Base-by-base conservation (phyloP, 768 basidiomycete species). In the Dioszegia hungarica region DNA sequence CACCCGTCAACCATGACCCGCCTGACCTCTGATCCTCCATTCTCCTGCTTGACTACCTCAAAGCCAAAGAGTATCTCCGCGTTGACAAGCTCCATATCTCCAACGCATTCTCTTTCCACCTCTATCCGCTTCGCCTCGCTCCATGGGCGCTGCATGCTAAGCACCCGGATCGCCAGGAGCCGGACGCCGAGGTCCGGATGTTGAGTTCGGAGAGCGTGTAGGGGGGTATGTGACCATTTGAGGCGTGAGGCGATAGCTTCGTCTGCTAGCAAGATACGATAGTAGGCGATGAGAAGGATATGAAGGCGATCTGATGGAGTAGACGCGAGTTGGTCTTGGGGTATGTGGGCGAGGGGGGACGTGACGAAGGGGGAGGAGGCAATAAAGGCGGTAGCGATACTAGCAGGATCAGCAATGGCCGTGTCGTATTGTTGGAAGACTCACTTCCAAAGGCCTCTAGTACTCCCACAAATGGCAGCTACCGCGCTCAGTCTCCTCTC, bases 241-340 rank as follows among this genome's bases (percentile, higher is more conserved):
- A 85, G 76, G 15, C 82, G 77, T 15, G 68, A 58, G 2, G 89
- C 85, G 19, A 92, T 80, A 59, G 83, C 78, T 15, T 84, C 84
- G 72, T 89, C 90, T 22, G 84, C 84, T 68, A 82, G 80, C 17
- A 92, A 79, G 46, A 94, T 81, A 36, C 92, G 85, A 69, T 88
- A 88, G 67, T 92, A 89, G 0, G 88, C 83, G 40, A 94, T 79
- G 29, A 95, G 81, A 0, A 87, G 74, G 47, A 79, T 79, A 22
- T 92, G 88, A 12, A 92, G 76, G n/a, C 81, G 80, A 19, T 68
- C 66, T 5, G 73, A 52, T 34, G 85, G 79, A 45, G 79, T 57
- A 1, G 66, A 57, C n/a, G 72, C 47, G 17, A 75, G 45, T 3
- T 77, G 68, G 2, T 77, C 55, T 9, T 66, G 55, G 19, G 63